These are phyloP conservation scores for Kluyveromyces starmeri DNA, from an alignment of 805 yeast genomes.

Conservation along the genomic window DNA sequence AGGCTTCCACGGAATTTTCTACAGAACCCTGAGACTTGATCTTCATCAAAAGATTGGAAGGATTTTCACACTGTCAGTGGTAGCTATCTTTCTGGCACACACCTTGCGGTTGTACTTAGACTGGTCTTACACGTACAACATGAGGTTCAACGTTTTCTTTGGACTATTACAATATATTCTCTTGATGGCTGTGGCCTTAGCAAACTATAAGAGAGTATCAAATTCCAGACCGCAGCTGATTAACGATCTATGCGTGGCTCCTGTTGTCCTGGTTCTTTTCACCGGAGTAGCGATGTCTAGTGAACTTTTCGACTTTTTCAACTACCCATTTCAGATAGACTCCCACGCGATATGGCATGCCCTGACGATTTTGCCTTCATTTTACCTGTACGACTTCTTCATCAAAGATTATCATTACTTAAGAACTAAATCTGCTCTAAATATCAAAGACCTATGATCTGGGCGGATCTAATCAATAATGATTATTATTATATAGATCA, in stretches of 20 bases:
- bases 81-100: slow-evolving; percentile 51
- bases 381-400: slow-evolving; percentile 60
- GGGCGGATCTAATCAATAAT: no score
- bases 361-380: slow-evolving; percentile 74
- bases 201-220: slow-evolving; percentile 19
- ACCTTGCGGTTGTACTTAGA: slow-evolving; percentile 53
- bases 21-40: slow-evolving; percentile 56
- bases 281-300: slow-evolving; percentile 75
- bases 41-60: slow-evolving; percentile 26
- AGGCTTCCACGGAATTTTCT: slow-evolving; percentile 63
- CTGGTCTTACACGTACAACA: slow-evolving; percentile 91
- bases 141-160: slow-evolving; percentile 76
- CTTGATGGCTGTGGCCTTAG: slow-evolving; percentile 25
- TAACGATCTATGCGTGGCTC: slow-evolving; percentile 33
- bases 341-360: slow-evolving; percentile 95
- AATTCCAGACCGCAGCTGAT: slow-evolving; percentile 7
- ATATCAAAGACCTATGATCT: not conserved
- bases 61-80: slow-evolving; percentile 35
- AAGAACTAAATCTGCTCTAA: not conserved
- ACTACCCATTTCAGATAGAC: slow-evolving; percentile 59
- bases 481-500: no score
- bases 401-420: slow-evolving; percentile 31
- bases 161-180: slow-evolving; percentile 67
- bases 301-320: slow-evolving; percentile 86
- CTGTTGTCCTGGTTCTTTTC: slow-evolving; percentile 40